Evolutionary conservation across 768 basidiomycete genomes (phyloP).

Genomic region (Auricularia cornea): DNA sequence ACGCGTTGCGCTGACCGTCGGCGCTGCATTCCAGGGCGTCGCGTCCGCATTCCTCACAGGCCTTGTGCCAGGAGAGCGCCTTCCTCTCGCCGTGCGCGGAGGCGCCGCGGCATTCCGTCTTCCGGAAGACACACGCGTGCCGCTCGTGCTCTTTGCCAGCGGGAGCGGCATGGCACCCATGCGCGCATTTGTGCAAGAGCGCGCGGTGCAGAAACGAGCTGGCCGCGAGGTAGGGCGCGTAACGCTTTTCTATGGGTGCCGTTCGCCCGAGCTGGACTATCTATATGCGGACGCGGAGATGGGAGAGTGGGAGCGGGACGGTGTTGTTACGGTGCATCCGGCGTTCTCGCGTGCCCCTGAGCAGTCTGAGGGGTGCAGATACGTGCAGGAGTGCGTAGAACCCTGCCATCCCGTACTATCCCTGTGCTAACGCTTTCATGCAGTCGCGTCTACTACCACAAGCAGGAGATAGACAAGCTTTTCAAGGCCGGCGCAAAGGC

Average conservation of each 20-base stretch:
- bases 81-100: constrained; percentile 33
- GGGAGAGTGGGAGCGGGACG: constrained; percentile 32
- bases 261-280: constrained; percentile 33
- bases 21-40: constrained; percentile 34
- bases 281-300: constrained; percentile 38
- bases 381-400: constrained; percentile 31
- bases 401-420: neutral
- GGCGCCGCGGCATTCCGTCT: constrained; percentile 36
- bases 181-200: constrained; percentile 44
- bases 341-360: constrained; percentile 30
- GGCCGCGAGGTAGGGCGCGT: constrained; percentile 34
- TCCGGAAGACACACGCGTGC: constrained; percentile 29
- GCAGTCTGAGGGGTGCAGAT: constrained; percentile 25
- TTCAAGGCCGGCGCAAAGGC: constrained; percentile 29
- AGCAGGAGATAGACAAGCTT: constrained; percentile 23
- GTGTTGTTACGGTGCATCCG: constrained; percentile 36
- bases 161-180: constrained; percentile 43
- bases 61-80: constrained; percentile 31
- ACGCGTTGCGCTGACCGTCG: constrained; percentile 34
- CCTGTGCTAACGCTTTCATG: neutral
- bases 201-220: constrained; percentile 35
- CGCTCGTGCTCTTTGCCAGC: constrained; percentile 38
- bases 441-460: constrained; percentile 37
- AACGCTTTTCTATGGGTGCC: constrained; percentile 42
- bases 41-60: constrained; percentile 38